Base-by-base conservation (phyloP, 2,329 filamentous ascomycete species). In the Aureobasidium sp. region DNA sequence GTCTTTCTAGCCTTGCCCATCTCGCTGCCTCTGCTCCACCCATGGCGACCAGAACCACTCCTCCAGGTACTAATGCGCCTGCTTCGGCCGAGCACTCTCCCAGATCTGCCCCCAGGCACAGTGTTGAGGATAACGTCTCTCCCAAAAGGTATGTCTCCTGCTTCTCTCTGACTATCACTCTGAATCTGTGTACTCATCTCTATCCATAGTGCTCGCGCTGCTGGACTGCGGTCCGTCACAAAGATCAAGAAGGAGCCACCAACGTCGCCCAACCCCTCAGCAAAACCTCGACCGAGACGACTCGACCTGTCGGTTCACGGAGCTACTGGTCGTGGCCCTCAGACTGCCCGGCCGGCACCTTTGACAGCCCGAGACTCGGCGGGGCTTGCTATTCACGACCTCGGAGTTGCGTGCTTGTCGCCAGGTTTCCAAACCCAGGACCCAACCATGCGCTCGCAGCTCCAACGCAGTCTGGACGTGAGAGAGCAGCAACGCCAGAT, bases 351-450 rank as follows among this genome's bases (percentile, higher is more conserved):
- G 42, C 88, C 91, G 32, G 84, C 88, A 1, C 83, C 83, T 41
- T 79, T 95, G 75, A 94, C 90, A 9, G 87, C 87, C 29, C 84
- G 90, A 67, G 90, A 95, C 64, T 82, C 77, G 63, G 82, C 81
- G 49, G 84, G 87, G 27, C 78, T 94, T 41, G 89, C 83, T 45
- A 93, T 97, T 71, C 91, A 96, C 69, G 91, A 97, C 75, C 89
- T 97, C 30, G 94, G 94, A 62, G 82, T 97, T 62, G 93, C 93
- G 45, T 99, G 94, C 70, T 80, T 99, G 61, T 97, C 94, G 2
- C 94, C 94, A 0, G 94, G 94, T 59, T 97, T 99, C 70, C 87
- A 95, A 67, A 97, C 94, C 16, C 90, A 97, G 69, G 91, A 99
- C 74, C 93, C 94, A n/a, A 84, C 89, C 25, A 95, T 97, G 91